phyloP scores from a whole-genome alignment of 306 rosid genomes.

The Citrullus mucosospermus region DNA sequence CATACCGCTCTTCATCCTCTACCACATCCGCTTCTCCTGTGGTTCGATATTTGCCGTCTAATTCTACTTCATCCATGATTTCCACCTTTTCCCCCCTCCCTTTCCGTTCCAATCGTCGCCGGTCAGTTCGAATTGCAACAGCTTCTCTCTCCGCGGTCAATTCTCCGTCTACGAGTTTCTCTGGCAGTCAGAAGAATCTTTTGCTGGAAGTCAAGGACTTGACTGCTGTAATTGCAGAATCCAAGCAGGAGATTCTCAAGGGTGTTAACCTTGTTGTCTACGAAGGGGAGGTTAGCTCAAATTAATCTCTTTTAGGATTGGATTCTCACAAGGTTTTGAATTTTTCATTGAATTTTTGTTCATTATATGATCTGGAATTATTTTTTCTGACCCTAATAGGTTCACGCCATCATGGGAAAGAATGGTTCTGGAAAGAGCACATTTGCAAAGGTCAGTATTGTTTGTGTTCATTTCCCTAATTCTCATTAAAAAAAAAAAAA shows the following conservation, averaged over 20 bases:
- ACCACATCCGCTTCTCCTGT: not conserved
- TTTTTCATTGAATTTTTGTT: not conserved
- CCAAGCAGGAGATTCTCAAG: slow-evolving; percentile 48
- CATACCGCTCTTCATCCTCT: not conserved
- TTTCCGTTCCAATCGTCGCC: slow-evolving; percentile 12
- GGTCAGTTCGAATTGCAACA: not conserved
- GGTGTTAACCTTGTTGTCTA: slow-evolving; percentile 67
- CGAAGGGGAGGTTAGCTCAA: slow-evolving; percentile 48
- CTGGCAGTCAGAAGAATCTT: slow-evolving; percentile 23
- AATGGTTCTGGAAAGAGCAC: slow-evolving; percentile 98
- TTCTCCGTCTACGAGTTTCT: slow-evolving; percentile 7
- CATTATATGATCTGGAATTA: not conserved
- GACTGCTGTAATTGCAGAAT: slow-evolving; percentile 56
- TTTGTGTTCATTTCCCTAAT: not conserved
- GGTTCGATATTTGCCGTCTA: slow-evolving; percentile 9
- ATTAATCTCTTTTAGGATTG: not conserved
- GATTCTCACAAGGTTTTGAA: not conserved
- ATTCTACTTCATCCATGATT: not conserved
- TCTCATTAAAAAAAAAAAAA: not conserved
- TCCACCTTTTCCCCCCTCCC: slow-evolving; percentile 13
- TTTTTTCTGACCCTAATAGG: slow-evolving; percentile 16
- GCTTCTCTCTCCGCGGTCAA: slow-evolving; percentile 25
- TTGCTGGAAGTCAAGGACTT: slow-evolving; percentile 68
- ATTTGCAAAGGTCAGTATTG: slow-evolving; percentile 54
- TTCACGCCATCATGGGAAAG: slow-evolving; percentile 93